Conservation (phyloP, 2,329 filamentous ascomycete genomes). For the Microsporum audouinii region DNA sequence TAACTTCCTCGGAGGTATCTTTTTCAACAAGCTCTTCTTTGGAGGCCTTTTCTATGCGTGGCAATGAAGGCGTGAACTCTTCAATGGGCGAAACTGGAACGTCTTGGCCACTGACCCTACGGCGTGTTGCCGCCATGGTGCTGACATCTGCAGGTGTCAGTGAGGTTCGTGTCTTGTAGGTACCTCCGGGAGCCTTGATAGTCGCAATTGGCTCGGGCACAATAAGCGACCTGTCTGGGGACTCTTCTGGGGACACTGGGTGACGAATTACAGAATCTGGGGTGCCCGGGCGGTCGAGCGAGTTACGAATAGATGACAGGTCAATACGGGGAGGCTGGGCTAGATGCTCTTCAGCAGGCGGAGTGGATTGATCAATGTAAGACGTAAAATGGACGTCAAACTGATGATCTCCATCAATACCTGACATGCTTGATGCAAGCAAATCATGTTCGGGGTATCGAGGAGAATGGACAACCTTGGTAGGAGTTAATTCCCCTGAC, state of each 20-base stretch:
- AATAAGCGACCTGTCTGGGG: constrained; percentile 26
- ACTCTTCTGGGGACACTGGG: constrained; percentile 42
- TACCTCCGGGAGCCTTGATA: constrained; percentile 76
- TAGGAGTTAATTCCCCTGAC: constrained; percentile 25
- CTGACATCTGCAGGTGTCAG: constrained; percentile 73
- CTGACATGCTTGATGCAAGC: constrained; percentile 11
- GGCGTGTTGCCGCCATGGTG: constrained; percentile 74
- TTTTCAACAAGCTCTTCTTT: constrained; percentile 10
- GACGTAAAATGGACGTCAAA: constrained; percentile 42
- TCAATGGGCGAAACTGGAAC: constrained; percentile 11
- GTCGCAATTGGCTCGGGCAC: constrained; percentile 78
- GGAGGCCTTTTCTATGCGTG: neutral
- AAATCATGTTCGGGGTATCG: constrained; percentile 18
- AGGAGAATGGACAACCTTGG: neutral
- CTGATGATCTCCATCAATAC: constrained; percentile 27
- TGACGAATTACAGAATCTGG: constrained; percentile 87
- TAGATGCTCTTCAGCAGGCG: constrained; percentile 15
- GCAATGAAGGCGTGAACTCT: neutral
- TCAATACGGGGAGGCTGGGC: constrained; percentile 19
- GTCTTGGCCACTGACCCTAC: constrained; percentile 69
- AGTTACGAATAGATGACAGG: constrained; percentile 28
- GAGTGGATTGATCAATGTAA: constrained; percentile 41
- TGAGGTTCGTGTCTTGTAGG: constrained; percentile 78
- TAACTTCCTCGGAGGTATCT: neutral
- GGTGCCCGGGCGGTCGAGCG: constrained; percentile 42